phyloP scores from a whole-genome alignment of 495 filamentous ascomycete species.

The Penicillium macrosclerotiorum region DNA sequence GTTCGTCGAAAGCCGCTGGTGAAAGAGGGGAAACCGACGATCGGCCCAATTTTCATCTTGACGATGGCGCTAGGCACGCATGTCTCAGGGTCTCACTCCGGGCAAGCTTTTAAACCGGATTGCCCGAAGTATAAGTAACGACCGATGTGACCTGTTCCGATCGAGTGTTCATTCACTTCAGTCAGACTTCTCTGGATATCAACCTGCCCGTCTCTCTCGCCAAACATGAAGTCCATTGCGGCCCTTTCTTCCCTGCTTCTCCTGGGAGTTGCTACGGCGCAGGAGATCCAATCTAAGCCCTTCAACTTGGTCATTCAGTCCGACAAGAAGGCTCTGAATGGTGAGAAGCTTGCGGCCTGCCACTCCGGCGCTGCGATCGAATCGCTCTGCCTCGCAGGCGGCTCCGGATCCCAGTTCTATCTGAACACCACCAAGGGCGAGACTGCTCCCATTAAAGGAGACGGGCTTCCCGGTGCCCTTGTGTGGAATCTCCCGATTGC shows the following conservation, averaged over 20 bases:
- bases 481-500: slow-evolving; percentile 11
- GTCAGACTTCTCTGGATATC: not conserved
- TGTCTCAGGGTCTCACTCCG: slow-evolving; percentile 8
- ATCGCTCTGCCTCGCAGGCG: slow-evolving; percentile 45
- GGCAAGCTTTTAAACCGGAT: slow-evolving; percentile 1
- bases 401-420: slow-evolving; percentile 42
- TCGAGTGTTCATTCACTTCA: not conserved
- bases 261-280: slow-evolving; percentile 9
- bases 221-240: slow-evolving; percentile 12
- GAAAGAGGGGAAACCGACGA: slow-evolving; percentile 7
- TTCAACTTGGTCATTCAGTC: slow-evolving; percentile 26
- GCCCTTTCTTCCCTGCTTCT: slow-evolving; percentile 9
- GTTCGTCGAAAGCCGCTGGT: not conserved
- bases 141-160: not conserved
- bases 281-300: slow-evolving; percentile 25
- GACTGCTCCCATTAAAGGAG: slow-evolving; percentile 5
- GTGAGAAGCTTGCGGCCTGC: slow-evolving; percentile 45
- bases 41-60: slow-evolving; percentile 10
- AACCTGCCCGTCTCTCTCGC: not conserved
- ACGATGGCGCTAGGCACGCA: slow-evolving; percentile 5
- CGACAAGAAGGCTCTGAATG: slow-evolving; percentile 28
- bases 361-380: slow-evolving; percentile 57
- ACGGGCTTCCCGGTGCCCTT: slow-evolving; percentile 1
- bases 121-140: slow-evolving; percentile 1
- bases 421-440: slow-evolving; percentile 31